Percentiles rank a stretch among this genome's conserved stretches.
phyloP scores from a whole-genome alignment of 148 eudicot genomes.

The Vaccinium corymbosum region DNA sequence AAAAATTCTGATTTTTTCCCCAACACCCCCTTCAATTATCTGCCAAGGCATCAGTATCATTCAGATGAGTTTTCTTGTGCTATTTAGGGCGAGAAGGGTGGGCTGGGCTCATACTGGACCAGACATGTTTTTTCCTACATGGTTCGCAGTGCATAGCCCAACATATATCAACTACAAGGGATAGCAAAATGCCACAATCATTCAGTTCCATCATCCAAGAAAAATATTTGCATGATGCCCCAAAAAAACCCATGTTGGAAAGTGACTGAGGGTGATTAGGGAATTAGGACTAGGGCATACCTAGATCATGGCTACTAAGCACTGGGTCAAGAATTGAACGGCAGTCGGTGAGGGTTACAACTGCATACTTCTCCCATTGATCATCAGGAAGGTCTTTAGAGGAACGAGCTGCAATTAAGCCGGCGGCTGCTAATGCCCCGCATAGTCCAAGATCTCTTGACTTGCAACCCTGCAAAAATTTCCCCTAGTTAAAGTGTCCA shows the following conservation, averaged over 20 bases:
- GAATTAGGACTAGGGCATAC: constrained; percentile 32
- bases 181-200: not conserved
- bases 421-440: constrained; percentile 74
- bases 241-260: not conserved
- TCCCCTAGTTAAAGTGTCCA: not conserved
- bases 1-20: not conserved
- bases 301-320: constrained; percentile 58
- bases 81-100: not conserved
- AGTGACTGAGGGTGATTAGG: not conserved
- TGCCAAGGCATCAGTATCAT: not conserved
- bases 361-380: constrained; percentile 84
- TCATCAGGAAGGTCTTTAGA: constrained; percentile 51
- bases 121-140: not conserved
- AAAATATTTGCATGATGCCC: not conserved
- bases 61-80: not conserved
- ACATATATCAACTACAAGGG: not conserved
- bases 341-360: constrained; percentile 69
- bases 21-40: not conserved
- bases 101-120: not conserved
- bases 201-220: not conserved
- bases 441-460: constrained; percentile 63
- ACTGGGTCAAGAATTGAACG: constrained; percentile 73
- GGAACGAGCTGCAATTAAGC: constrained; percentile 62
- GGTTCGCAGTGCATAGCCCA: not conserved
- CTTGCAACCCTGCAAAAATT: constrained; percentile 62